Conservation (phyloP, 768 basidiomycete genomes). For the Mycena kentingensis region DNA sequence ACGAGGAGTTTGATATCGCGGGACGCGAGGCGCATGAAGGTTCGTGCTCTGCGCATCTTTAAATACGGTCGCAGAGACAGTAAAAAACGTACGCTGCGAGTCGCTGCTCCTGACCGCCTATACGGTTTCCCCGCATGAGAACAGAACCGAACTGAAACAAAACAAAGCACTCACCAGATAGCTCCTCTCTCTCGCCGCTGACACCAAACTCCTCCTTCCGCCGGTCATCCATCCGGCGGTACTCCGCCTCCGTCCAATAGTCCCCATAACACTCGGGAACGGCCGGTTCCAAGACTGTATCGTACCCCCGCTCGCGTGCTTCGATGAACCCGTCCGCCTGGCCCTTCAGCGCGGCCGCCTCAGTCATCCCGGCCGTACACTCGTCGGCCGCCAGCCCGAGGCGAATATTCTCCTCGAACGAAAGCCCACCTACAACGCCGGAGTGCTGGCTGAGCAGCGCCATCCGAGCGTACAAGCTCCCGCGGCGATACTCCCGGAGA, state of each 20-base stretch:
- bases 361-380: conserved; percentile 4
- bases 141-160: not conserved
- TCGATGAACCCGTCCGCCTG: conserved; percentile 16
- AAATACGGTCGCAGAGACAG: not conserved
- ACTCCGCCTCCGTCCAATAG: conserved; percentile 16
- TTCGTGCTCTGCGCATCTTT: conserved; percentile 14
- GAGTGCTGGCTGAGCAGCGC: conserved; percentile 43
- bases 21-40: conserved; percentile 21
- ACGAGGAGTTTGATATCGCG: conserved; percentile 18
- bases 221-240: conserved; percentile 1
- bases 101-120: conserved; percentile 21
- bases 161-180: conserved; percentile 4
- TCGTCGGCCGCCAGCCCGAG: conserved; percentile 30
- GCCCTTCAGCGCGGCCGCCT: conserved; percentile 15
- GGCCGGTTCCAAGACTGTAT: conserved; percentile 12
- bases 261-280: conserved; percentile 5
- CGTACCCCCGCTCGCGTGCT: conserved; percentile 12
- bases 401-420: conserved; percentile 42
- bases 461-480: conserved; percentile 33
- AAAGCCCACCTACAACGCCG: conserved; percentile 33
- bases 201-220: conserved; percentile 2
- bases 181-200: conserved; percentile 13
- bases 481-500: conserved; percentile 30
- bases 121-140: no score
- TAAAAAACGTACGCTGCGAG: conserved; percentile 20